Conservation (phyloP, 495 filamentous ascomycete species). For the Penicillium daleae region DNA sequence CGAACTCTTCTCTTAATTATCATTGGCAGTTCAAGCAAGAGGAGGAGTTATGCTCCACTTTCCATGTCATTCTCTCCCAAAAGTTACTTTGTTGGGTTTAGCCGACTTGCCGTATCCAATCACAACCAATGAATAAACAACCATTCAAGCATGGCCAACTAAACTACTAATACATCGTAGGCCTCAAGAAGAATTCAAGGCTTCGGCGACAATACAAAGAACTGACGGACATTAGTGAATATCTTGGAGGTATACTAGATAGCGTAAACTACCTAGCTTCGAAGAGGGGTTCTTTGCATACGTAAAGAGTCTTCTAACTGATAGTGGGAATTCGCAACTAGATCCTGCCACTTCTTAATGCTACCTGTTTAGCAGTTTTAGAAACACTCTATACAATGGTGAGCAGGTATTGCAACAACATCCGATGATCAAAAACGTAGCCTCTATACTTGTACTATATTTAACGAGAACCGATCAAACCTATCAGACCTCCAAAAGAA, state of each 20-base stretch:
- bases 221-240: no score
- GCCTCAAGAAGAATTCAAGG: not conserved
- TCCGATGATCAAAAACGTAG: not conserved
- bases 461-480: not conserved
- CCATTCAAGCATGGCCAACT: not conserved
- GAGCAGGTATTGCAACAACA: not conserved
- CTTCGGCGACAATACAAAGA: no score
- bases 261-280: no score
- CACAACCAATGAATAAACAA: not conserved
- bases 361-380: no score
- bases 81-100: constrained; percentile 5
- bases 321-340: not conserved
- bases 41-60: not conserved
- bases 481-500: not conserved
- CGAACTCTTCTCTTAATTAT: not conserved
- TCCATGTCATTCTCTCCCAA: constrained; percentile 3
- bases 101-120: not conserved
- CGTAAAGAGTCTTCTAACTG: no score
- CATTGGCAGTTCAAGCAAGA: not conserved
- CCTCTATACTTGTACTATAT: not conserved
- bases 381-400: no score
- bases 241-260: no score
- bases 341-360: no score
- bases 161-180: not conserved
- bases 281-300: no score